These are phyloP conservation scores for Pichia eremophila DNA, from an alignment of 805 yeast species.

Conservation along the genomic window DNA sequence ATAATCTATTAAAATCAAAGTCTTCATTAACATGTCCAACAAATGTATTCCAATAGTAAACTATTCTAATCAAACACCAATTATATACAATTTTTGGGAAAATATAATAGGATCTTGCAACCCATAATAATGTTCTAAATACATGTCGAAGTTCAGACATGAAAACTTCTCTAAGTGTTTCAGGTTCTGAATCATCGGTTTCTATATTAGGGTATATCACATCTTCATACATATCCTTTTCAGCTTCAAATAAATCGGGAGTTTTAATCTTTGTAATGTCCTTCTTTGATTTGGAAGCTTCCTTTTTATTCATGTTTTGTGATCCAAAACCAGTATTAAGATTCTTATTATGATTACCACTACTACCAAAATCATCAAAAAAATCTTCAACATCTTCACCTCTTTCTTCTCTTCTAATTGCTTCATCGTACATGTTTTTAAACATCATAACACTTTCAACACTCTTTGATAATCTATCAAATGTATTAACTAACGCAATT, in stretches of 20 bases:
- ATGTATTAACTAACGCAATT: conserved; percentile 85
- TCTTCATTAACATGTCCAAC: conserved; percentile 45
- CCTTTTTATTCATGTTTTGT: not conserved
- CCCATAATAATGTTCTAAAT: conserved; percentile 51
- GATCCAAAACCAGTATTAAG: not conserved
- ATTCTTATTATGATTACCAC: not conserved
- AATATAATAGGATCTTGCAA: conserved; percentile 53
- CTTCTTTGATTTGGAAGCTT: not conserved
- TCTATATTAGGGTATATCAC: conserved; percentile 15
- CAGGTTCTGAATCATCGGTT: not conserved
- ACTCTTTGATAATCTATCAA: conserved; percentile 84
- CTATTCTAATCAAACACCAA: conserved; percentile 37
- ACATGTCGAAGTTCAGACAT: conserved; percentile 22
- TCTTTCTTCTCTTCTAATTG: conserved; percentile 20
- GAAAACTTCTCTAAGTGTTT: conserved; percentile 16
- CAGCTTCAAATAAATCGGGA: conserved; percentile 18
- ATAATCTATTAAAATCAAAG: conserved; percentile 24
- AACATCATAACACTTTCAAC: conserved; percentile 67
- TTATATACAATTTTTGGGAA: conserved; percentile 59
- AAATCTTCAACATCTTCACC: conserved; percentile 7
- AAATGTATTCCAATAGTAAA: conserved; percentile 62
- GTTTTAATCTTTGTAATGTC: conserved; percentile 2
- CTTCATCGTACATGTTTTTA: conserved; percentile 40
- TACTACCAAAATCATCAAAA: not conserved
- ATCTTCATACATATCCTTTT: conserved; percentile 17